A percentile compares a stretch with the other conserved stretches of the same genome.
These are phyloP conservation scores for Solanum paucissectum DNA, from an alignment of 257 asterid species.

Conservation along the genomic window DNA sequence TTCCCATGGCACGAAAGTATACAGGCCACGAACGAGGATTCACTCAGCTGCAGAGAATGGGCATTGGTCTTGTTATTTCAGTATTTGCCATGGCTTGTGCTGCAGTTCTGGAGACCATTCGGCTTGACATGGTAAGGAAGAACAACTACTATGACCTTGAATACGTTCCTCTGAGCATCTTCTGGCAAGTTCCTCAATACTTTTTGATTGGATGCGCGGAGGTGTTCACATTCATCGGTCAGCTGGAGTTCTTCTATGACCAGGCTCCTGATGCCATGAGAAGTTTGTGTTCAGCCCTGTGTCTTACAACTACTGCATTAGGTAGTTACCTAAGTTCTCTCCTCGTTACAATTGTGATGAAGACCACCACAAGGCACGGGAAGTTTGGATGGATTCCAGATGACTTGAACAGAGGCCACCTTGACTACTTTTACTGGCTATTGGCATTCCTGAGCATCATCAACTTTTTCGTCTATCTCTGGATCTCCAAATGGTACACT, in stretches of 20 bases:
- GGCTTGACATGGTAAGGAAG: slow-evolving; percentile 41
- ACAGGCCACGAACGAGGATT: slow-evolving; percentile 67
- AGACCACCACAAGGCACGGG: slow-evolving; percentile 45
- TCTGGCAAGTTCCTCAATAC: slow-evolving; percentile 89
- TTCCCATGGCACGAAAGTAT: slow-evolving; percentile 35
- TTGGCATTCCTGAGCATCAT: slow-evolving; percentile 45
- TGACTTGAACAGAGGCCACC: slow-evolving; percentile 69
- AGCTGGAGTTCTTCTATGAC: slow-evolving; percentile 75
- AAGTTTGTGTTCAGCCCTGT: slow-evolving; percentile 66
- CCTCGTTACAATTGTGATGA: slow-evolving; percentile 46
- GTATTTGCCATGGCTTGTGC: slow-evolving; percentile 55
- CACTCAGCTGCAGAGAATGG: slow-evolving; percentile 80
- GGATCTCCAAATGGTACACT: slow-evolving; percentile 28
- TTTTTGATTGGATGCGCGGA: slow-evolving; percentile 78
- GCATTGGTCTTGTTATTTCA: slow-evolving; percentile 44
- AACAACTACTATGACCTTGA: slow-evolving; percentile 34
- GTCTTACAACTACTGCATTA: slow-evolving; percentile 54
- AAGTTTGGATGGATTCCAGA: slow-evolving; percentile 71
- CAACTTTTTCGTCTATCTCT: slow-evolving; percentile 45
- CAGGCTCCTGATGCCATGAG: slow-evolving; percentile 91
- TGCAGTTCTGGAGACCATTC: slow-evolving; percentile 43
- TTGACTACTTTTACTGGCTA: slow-evolving; percentile 70
- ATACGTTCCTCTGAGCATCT: slow-evolving; percentile 59
- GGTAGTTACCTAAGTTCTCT: slow-evolving; percentile 62
- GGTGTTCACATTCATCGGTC: slow-evolving; percentile 71